Percentiles rank a stretch among this genome's conserved stretches.
Conservation (phyloP, 176 grass and related monocot genomes). For the Eremochloa ophiuroides region DNA sequence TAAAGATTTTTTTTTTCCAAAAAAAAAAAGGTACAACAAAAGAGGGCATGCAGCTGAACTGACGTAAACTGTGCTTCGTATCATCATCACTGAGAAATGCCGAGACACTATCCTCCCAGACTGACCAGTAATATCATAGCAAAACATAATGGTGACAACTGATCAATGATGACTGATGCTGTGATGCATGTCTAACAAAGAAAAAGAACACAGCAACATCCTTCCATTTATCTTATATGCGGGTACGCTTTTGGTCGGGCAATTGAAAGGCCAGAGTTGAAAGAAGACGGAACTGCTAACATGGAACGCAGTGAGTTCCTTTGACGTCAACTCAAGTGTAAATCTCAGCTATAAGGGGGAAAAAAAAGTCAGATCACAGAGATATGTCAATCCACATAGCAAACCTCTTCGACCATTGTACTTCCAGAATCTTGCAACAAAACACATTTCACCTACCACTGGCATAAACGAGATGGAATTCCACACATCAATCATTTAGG, state of each 20-base stretch:
- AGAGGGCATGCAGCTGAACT: neutral
- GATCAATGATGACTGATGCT: neutral
- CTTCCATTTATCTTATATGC: neutral
- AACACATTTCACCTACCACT: slow-evolving; percentile 8
- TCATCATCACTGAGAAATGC: neutral
- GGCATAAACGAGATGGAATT: neutral
- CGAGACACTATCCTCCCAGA: neutral
- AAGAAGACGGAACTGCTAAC: slow-evolving; percentile 31
- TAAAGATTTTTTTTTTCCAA: neutral
- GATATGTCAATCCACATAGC: too few relatives aligned
- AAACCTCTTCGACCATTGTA: neutral
- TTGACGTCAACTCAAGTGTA: slow-evolving; percentile 11
- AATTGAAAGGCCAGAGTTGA: slow-evolving; percentile 2
- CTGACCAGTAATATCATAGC: neutral
- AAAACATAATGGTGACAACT: slow-evolving; percentile 8
- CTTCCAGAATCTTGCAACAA: neutral
- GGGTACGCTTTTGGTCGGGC: slow-evolving; percentile 5
- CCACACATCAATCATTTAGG: neutral
- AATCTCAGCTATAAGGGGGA: slow-evolving; percentile 14
- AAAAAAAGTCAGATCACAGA: neutral
- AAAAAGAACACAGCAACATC: slow-evolving; percentile 2
- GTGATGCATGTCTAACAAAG: neutral
- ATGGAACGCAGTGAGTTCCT: slow-evolving; percentile 22
- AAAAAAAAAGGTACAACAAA: neutral
- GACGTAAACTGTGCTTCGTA: slow-evolving; percentile 6